Evolutionary conservation across 441 rosid genomes (phyloP).

Genomic region (Pelargonium australe): DNA sequence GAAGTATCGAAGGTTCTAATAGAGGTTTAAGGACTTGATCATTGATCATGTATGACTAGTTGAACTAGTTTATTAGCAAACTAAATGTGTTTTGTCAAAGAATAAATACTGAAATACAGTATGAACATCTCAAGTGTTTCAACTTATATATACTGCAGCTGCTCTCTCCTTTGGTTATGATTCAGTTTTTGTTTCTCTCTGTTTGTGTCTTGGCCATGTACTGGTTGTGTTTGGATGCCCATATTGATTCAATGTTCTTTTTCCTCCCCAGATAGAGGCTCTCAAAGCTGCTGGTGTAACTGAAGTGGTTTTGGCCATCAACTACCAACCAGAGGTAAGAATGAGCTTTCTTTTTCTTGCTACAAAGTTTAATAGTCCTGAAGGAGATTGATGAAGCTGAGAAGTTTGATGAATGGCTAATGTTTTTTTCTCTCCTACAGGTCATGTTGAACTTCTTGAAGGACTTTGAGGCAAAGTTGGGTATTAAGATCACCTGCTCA

Average conservation of each 20-base stretch:
- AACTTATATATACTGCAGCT: not conserved
- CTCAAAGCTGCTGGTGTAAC: not conserved
- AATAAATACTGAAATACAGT: too few relatives aligned
- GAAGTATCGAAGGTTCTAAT: too few relatives aligned
- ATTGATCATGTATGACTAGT: not conserved
- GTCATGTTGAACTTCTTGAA: constrained; percentile 91
- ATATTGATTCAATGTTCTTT: not conserved
- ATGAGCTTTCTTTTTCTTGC: not conserved
- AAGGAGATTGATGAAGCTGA: too few relatives aligned
- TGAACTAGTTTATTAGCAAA: too few relatives aligned
- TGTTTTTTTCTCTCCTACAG: constrained; percentile 29
- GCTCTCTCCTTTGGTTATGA: not conserved
- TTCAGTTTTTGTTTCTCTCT: not conserved
- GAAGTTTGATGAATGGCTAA: not conserved
- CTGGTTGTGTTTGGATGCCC: too few relatives aligned
- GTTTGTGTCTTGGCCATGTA: not conserved
- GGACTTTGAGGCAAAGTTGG: constrained; percentile 77
- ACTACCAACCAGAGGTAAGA: constrained; percentile 4
- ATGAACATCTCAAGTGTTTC: too few relatives aligned
- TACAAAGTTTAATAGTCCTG: not conserved
- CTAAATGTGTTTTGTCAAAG: too few relatives aligned
- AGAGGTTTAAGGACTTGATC: too few relatives aligned
- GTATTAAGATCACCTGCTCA: constrained; percentile 86
- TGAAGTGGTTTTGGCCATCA: constrained; percentile 6
- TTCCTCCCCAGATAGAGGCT: not conserved